A percentile compares a stretch with the other conserved stretches of the same genome.
Conservation (phyloP, 768 basidiomycete species). For the Artomyces pyxidatus region DNA sequence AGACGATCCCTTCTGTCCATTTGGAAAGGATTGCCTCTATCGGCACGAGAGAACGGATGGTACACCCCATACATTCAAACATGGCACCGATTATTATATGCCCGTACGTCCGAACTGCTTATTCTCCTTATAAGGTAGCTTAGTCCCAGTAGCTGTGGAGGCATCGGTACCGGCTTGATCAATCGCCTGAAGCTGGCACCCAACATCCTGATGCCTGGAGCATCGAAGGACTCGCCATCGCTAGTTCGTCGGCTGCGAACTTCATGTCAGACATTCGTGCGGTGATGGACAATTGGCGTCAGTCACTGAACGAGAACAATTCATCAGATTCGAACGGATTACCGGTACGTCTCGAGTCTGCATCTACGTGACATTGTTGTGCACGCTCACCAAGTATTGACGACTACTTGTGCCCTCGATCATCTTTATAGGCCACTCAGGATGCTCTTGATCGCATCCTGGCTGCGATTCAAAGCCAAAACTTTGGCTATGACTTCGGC, state of each 20-base stretch:
- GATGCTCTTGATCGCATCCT: not conserved
- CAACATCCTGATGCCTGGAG: not conserved
- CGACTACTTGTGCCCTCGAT: not conserved
- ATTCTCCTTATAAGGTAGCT: not conserved
- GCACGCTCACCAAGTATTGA: too few relatives aligned
- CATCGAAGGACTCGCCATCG: not conserved
- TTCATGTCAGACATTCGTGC: too few relatives aligned
- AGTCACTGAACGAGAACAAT: too few relatives aligned
- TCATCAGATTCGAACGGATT: too few relatives aligned
- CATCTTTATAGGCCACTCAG: not conserved
- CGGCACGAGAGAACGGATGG: conserved; percentile 64
- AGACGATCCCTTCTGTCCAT: conserved; percentile 57
- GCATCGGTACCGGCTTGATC: conserved; percentile 4
- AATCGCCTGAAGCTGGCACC: not conserved
- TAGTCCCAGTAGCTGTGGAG: not conserved
- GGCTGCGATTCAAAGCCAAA: not conserved
- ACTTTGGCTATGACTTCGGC: too few relatives aligned
- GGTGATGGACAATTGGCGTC: too few relatives aligned
- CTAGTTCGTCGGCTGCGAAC: not conserved
- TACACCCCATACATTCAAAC: conserved; percentile 43
- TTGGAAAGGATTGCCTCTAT: conserved; percentile 78
- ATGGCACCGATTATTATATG: conserved; percentile 50
- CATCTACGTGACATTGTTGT: too few relatives aligned
- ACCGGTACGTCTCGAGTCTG: too few relatives aligned
- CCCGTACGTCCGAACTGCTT: conserved; percentile 27